Percentiles rank a stretch among this genome's conserved stretches.
phyloP scores from a whole-genome alignment of 495 filamentous ascomycete genomes.

The Pseudoneurospora amorphoporcata region DNA sequence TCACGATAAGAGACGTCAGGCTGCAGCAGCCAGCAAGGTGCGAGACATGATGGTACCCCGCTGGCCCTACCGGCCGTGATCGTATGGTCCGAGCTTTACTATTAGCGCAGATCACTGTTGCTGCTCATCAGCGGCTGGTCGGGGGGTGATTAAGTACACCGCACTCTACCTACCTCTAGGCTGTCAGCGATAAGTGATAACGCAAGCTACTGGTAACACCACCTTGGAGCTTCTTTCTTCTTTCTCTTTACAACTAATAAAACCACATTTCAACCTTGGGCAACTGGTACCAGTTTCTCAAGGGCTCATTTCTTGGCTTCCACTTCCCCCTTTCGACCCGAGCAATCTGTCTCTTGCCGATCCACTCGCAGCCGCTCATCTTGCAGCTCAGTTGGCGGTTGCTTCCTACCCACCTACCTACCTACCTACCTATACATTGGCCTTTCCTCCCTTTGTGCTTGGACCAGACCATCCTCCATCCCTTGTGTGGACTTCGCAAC shows the following conservation, averaged over 20 bases:
- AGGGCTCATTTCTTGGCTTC: background rate
- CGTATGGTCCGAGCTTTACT: background rate
- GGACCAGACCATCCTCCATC: background rate
- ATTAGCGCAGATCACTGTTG: background rate
- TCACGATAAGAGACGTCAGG: background rate
- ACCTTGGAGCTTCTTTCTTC: background rate
- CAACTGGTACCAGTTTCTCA: background rate
- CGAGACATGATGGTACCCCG: background rate
- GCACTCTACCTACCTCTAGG: background rate
- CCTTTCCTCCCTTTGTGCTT: background rate
- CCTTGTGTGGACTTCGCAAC: background rate
- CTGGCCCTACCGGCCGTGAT: background rate
- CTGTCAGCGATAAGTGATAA: background rate
- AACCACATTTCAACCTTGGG: background rate
- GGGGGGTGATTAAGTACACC: background rate
- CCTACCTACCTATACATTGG: too few species aligned
- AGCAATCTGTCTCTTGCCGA: background rate
- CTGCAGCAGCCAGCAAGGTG: background rate
- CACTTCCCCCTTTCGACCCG: background rate
- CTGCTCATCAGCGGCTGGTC: background rate
- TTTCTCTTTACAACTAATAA: background rate
- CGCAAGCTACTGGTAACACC: background rate
- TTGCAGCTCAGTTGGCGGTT: background rate
- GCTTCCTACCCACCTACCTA: background rate
- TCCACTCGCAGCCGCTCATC: background rate